A percentile compares a stretch with the other conserved stretches of the same genome.
Evolutionary conservation across 805 yeast genomes (phyloP).

Genomic region (Kodamaea fukazawae): DNA sequence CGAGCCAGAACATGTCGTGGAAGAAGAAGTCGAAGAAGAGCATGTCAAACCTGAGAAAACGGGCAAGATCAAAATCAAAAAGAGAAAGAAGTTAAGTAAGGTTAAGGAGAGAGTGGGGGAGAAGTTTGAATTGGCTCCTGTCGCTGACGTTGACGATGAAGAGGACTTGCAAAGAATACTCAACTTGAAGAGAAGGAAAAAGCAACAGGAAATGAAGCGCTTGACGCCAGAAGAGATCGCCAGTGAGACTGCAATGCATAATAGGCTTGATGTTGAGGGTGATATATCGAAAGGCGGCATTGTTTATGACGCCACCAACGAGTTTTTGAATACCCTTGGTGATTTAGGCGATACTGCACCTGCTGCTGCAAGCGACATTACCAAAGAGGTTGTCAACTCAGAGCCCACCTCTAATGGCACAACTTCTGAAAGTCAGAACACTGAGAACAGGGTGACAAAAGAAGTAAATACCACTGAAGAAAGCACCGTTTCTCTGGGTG

Average conservation of each 20-base stretch:
- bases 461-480: too few relatives aligned
- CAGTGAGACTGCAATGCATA: slow-evolving; percentile 29
- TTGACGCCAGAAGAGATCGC: slow-evolving; percentile 38
- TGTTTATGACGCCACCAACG: slow-evolving; percentile 38
- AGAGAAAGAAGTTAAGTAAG: slow-evolving; percentile 28
- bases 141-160: slow-evolving; percentile 23
- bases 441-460: too few relatives aligned
- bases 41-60: slow-evolving; percentile 29
- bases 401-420: too few relatives aligned
- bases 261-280: slow-evolving; percentile 15
- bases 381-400: too few relatives aligned
- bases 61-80: slow-evolving; percentile 43
- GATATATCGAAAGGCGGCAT: slow-evolving; percentile 14
- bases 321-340: slow-evolving; percentile 30
- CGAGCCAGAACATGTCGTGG: slow-evolving; percentile 1
- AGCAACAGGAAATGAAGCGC: slow-evolving; percentile 26
- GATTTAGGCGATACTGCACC: too few relatives aligned
- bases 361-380: too few relatives aligned
- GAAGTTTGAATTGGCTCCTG: slow-evolving; percentile 25
- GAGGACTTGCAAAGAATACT: slow-evolving; percentile 36
- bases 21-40: slow-evolving; percentile 8
- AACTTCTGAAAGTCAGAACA: too few relatives aligned
- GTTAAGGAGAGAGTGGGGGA: slow-evolving; percentile 27
- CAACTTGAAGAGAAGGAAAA: slow-evolving; percentile 22
- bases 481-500: background rate